A percentile compares a stretch with the other conserved stretches of the same genome.
Evolutionary conservation across 345 rosid species (phyloP).

Genomic region (Clausena lansium): DNA sequence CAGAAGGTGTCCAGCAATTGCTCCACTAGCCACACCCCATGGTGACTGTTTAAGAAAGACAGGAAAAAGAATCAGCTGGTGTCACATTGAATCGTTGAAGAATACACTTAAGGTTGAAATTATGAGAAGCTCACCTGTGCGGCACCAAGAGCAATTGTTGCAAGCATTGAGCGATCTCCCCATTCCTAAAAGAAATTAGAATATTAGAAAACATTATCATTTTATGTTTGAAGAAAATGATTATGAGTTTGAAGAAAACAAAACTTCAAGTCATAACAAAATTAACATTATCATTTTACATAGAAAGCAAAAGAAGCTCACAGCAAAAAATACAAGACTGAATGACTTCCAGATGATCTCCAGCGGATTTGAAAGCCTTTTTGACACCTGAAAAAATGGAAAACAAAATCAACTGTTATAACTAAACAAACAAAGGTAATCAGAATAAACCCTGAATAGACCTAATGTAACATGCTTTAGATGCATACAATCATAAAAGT

Average conservation of each 20-base stretch:
- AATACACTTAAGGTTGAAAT: not conserved
- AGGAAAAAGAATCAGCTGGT: not conserved
- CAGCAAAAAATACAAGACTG: slow-evolving; percentile 96
- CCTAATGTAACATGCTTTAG: not conserved
- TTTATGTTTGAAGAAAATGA: no score
- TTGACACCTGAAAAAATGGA: slow-evolving; percentile 53
- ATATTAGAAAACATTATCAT: not conserved
- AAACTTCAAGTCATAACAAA: not conserved
- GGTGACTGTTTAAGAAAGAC: slow-evolving; percentile 55
- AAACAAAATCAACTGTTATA: not conserved
- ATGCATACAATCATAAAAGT: not conserved
- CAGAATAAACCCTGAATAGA: not conserved
- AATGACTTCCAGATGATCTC: slow-evolving; percentile 92
- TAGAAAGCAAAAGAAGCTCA: slow-evolving; percentile 37
- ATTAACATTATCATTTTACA: not conserved
- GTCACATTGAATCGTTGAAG: not conserved
- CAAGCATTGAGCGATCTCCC: slow-evolving; percentile 99
- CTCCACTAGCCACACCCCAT: slow-evolving; percentile 97
- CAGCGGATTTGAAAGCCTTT: slow-evolving; percentile 77
- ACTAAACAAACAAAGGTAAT: not conserved
- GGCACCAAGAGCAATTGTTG: slow-evolving; percentile 96
- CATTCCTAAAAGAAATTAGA: slow-evolving; percentile 65
- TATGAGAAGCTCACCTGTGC: slow-evolving; percentile 60
- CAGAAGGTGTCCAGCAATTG: slow-evolving; percentile 86
- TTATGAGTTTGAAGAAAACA: not conserved